Conservation (phyloP, 306 rosid species). For the Medicago ruthenica region DNA sequence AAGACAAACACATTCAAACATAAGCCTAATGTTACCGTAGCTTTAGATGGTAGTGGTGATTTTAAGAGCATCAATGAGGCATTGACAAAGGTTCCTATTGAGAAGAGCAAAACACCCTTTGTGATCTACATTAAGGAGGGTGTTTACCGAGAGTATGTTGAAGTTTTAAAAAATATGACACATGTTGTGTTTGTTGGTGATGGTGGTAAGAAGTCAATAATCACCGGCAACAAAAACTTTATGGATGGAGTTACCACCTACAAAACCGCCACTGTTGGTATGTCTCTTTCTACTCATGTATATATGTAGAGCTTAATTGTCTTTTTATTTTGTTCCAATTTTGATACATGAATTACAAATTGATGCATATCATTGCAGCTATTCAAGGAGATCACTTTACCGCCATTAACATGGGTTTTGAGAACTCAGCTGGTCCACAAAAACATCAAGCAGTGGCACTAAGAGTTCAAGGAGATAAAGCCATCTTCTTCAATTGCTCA, state of each 20-base stretch:
- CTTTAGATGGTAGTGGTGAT: conserved; percentile 67
- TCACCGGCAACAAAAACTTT: conserved; percentile 60
- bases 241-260: conserved; percentile 57
- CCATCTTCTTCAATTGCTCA: conserved; percentile 60
- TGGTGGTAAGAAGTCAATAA: conserved; percentile 46
- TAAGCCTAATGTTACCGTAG: conserved; percentile 58
- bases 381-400: conserved; percentile 58
- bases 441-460: conserved; percentile 84
- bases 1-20: neutral
- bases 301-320: neutral
- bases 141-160: conserved; percentile 57
- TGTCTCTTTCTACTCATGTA: neutral
- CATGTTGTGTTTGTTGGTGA: conserved; percentile 63
- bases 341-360: neutral
- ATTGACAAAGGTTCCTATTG: conserved; percentile 43
- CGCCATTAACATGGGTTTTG: conserved; percentile 66
- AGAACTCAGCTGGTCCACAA: conserved; percentile 65
- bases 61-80: conserved; percentile 59
- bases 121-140: conserved; percentile 67
- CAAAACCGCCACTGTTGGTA: conserved; percentile 64
- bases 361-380: conserved; percentile 45
- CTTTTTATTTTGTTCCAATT: neutral
- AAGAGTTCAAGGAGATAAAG: conserved; percentile 63
- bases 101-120: conserved; percentile 32
- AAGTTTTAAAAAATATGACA: conserved; percentile 40